Percentiles rank a stretch among this genome's conserved stretches.
Conservation (phyloP, 306 rosid genomes). For the Prunus persica region Prunus_persica_NCBIv2 NC_034016.1:1103501-1104000, state of each 20-base stretch:
- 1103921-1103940: no score
- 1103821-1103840: no score
- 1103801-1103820: no score
- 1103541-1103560: not conserved
- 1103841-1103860: no score
- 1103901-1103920: no score
- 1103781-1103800: rapidly evolving
- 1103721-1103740: not conserved
- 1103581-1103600: constrained; percentile 1
- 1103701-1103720: constrained; percentile 31
- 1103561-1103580: not conserved
- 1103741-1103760: not conserved
- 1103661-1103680: constrained; percentile 67
- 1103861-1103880: no score
- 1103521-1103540: not conserved
- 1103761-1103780: no score
- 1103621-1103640: constrained; percentile 58
- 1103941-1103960: no score
- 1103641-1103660: constrained; percentile 40
- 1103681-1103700: constrained; percentile 41
- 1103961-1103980: no score
- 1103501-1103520: constrained; percentile 13
- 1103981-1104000: not conserved
- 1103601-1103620: constrained; percentile 16
- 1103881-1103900: no score